Evolutionary conservation across 257 asterid genomes (phyloP).

Genomic region (Striga asiatica): DNA sequence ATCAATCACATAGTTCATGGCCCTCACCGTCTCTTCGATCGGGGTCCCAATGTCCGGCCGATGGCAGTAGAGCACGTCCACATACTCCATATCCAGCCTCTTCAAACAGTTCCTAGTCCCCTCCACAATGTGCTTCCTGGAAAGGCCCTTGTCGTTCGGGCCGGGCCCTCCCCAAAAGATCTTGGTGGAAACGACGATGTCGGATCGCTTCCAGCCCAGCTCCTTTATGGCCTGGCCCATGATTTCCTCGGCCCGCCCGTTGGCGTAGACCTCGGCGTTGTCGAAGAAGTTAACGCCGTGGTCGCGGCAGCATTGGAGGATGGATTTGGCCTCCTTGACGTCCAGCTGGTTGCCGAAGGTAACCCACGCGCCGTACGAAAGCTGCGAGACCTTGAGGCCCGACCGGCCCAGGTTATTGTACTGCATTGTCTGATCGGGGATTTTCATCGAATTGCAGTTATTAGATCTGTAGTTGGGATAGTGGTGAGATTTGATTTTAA

Average conservation of each 20-base stretch:
- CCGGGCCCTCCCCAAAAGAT: constrained; percentile 99
- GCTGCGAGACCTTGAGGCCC: constrained; percentile 91
- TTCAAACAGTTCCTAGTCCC: constrained; percentile 72
- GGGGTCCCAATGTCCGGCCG: constrained; percentile 79
- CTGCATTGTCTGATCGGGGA: constrained; percentile 57
- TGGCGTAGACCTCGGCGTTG: constrained; percentile 97
- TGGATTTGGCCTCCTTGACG: constrained; percentile 81
- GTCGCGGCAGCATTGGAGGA: constrained; percentile 94
- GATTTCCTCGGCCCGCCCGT: constrained; percentile 95
- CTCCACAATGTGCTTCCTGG: constrained; percentile 80
- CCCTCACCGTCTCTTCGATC: constrained; percentile 92
- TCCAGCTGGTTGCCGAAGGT: constrained; percentile 95
- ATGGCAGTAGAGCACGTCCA: constrained; percentile 72
- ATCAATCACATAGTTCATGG: constrained; percentile 92
- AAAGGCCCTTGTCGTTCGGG: constrained; percentile 89
- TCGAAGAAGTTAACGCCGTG: constrained; percentile 91
- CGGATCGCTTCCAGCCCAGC: constrained; percentile 91
- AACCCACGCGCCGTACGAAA: constrained; percentile 92
- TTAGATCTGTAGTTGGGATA: no score
- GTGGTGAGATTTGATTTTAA: no score
- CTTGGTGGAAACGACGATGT: constrained; percentile 83
- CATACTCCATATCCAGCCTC: constrained; percentile 88
- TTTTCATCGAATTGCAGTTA: constrained; percentile 36
- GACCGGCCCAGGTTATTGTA: constrained; percentile 89
- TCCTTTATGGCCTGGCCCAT: constrained; percentile 98